Percentiles rank a stretch among this genome's conserved stretches.
phyloP scores from a whole-genome alignment of 2,329 filamentous ascomycete genomes.

The Phialocephala sp. region DNA sequence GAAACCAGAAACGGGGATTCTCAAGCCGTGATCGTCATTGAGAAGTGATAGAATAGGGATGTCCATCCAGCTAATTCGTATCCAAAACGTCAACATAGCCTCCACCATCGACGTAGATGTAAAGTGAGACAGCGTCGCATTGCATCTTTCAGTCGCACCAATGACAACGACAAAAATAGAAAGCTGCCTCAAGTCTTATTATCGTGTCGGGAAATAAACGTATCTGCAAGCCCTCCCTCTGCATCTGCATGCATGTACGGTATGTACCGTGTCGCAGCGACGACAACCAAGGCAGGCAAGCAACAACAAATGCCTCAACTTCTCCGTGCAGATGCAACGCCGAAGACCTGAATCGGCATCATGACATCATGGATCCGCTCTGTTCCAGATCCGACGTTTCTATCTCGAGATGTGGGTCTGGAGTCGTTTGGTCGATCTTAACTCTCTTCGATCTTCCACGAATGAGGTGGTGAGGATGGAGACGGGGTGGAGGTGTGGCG shows the following conservation, averaged over 20 bases:
- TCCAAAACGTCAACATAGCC: no score
- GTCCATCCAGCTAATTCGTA: no score
- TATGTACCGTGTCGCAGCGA: background rate
- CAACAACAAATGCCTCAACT: background rate
- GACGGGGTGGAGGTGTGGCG: background rate
- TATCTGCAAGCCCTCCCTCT: background rate
- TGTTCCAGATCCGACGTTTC: background rate
- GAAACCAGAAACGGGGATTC: background rate
- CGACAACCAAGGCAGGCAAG: background rate
- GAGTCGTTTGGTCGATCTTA: no score
- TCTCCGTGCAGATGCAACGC: background rate
- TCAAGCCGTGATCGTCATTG: background rate
- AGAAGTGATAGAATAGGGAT: background rate
- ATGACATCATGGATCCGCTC: background rate
- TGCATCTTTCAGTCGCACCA: no score
- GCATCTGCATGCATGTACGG: background rate
- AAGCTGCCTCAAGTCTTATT: background rate
- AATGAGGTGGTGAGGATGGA: background rate
- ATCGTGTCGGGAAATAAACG: background rate
- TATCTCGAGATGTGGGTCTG: background rate
- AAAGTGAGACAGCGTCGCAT: background rate
- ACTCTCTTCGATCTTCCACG: background rate
- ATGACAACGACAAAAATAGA: constrained; percentile 2
- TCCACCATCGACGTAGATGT: background rate
- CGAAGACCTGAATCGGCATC: background rate